Evolutionary conservation across 495 filamentous ascomycete genomes (phyloP).

Genomic region (Xylaria castorea): DNA sequence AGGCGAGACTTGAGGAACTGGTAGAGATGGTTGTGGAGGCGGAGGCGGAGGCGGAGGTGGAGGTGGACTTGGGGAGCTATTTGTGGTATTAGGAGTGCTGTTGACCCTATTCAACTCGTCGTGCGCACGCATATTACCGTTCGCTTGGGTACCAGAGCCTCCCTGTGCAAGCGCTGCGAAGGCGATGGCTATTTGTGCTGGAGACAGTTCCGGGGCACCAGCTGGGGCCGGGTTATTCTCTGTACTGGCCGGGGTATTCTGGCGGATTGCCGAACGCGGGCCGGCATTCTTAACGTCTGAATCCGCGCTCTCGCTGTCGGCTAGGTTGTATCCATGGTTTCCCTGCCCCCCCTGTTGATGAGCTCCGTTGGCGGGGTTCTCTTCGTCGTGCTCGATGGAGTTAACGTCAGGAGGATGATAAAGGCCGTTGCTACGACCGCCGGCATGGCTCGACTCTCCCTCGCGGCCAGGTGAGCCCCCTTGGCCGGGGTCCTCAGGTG

Average conservation of each 20-base stretch:
- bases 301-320: slow-evolving; percentile 4
- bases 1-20: background rate
- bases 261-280: slow-evolving; percentile 1
- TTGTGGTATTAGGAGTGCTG: background rate
- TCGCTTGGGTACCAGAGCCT: background rate
- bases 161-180: background rate
- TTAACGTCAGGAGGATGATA: background rate
- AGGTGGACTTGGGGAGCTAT: background rate
- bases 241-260: background rate
- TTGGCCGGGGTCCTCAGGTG: slow-evolving; percentile 8
- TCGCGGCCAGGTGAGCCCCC: background rate
- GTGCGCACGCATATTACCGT: background rate
- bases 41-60: background rate
- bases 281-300: slow-evolving; percentile 22
- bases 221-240: background rate
- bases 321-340: background rate
- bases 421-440: background rate
- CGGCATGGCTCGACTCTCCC: background rate
- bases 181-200: background rate
- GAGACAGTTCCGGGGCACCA: background rate
- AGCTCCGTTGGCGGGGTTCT: background rate
- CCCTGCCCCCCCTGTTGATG: background rate
- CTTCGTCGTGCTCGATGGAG: background rate
- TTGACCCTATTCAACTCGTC: background rate
- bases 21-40: background rate